Percentiles rank a stretch among this genome's conserved stretches.
Evolutionary conservation across 768 basidiomycete genomes (phyloP).

Genomic region (Leccinum imitatum): DNA sequence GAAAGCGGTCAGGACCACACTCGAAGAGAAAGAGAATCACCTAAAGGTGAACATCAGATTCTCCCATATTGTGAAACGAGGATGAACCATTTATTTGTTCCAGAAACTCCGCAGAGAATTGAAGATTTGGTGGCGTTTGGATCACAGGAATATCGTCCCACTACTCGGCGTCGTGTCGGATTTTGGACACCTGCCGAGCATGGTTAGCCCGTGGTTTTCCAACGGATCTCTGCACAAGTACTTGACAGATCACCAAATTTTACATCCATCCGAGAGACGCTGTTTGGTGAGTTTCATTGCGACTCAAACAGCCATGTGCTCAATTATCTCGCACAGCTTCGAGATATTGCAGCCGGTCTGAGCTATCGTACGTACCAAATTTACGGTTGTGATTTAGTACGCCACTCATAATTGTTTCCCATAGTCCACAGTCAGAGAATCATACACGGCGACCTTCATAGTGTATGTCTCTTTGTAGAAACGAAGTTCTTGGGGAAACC

Average conservation of each 20-base stretch:
- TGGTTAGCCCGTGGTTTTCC: constrained; percentile 35
- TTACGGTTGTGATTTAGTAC: neutral
- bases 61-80: neutral
- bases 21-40: neutral
- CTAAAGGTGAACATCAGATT: constrained; percentile 15
- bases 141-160: constrained; percentile 30
- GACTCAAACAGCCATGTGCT: neutral
- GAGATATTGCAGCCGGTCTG: constrained; percentile 24
- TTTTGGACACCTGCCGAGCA: constrained; percentile 32
- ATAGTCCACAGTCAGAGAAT: constrained; percentile 27
- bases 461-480: constrained; percentile 20
- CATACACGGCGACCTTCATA: constrained; percentile 39
- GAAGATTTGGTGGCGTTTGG: constrained; percentile 16
- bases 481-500: neutral
- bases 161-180: constrained; percentile 29
- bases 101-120: constrained; percentile 33
- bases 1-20: constrained; percentile 14
- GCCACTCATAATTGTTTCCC: neutral
- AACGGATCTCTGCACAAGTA: constrained; percentile 29
- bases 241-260: constrained; percentile 1
- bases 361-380: constrained; percentile 19
- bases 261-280: neutral
- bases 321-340: constrained; percentile 11
- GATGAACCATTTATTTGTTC: neutral
- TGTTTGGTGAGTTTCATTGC: constrained; percentile 12